Percentiles rank a stretch among this genome's conserved stretches.
These are phyloP conservation scores for Aspergillus wentii DNA, from an alignment of 495 filamentous ascomycete species.

Conservation along the genomic window DNA sequence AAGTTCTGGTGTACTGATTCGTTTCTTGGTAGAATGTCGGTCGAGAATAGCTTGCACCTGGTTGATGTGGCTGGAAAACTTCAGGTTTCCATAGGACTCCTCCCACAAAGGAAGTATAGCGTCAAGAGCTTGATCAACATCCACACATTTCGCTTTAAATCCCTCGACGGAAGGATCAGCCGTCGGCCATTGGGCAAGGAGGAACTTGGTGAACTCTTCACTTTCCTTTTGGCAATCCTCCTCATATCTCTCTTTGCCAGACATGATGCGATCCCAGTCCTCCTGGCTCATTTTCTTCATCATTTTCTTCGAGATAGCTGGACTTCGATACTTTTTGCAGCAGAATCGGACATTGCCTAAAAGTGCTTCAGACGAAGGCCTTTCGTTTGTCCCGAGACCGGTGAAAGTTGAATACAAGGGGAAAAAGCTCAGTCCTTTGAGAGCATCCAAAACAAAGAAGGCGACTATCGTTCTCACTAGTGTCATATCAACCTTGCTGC, in stretches of 20 bases:
- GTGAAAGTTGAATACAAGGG: conserved; percentile 25
- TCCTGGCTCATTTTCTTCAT: not conserved
- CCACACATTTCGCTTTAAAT: conserved; percentile 20
- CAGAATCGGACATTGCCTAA: conserved; percentile 18
- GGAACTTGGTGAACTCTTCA: conserved; percentile 19
- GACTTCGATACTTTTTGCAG: conserved; percentile 2
- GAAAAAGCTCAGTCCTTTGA: conserved; percentile 23
- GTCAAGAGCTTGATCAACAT: conserved; percentile 29
- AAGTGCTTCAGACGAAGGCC: conserved; percentile 15
- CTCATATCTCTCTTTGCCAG: conserved; percentile 16
- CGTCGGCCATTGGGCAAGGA: conserved; percentile 36
- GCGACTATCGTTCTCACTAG: conserved; percentile 30
- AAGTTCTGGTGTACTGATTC: not conserved
- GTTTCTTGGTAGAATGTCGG: conserved; percentile 1
- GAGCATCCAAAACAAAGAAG: conserved; percentile 25
- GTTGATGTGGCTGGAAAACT: conserved; percentile 36
- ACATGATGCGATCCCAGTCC: conserved; percentile 3
- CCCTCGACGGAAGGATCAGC: conserved; percentile 15
- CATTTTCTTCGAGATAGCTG: not conserved
- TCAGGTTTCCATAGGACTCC: conserved; percentile 38
- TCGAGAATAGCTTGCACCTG: conserved; percentile 15
- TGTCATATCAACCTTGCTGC: conserved; percentile 24
- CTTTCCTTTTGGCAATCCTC: conserved; percentile 16
- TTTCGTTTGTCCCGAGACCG: conserved; percentile 17
- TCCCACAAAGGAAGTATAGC: conserved; percentile 43